Conservation (phyloP, 78 protist genomes). For the Capsaspora owczarzaki region DNA sequence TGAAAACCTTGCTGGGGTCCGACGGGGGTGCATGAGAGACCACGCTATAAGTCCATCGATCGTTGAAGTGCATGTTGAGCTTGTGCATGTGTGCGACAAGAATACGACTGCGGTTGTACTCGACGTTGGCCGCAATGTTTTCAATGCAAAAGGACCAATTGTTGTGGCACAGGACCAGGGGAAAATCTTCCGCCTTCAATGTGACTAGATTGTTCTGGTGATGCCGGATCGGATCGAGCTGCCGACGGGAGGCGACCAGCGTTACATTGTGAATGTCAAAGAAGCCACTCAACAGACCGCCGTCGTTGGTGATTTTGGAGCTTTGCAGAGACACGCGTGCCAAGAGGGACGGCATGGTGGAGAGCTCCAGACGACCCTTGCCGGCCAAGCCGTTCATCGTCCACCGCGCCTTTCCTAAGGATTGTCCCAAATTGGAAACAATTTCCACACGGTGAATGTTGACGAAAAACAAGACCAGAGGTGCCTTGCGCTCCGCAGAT, state of each 20-base stretch:
- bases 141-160: not conserved
- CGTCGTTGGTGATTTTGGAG: not conserved
- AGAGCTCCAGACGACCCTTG: not conserved
- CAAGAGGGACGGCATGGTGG: not conserved
- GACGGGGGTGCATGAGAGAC: not conserved
- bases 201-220: too few relatives aligned
- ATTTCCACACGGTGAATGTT: not conserved
- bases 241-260: not conserved
- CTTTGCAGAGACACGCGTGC: not conserved
- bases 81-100: constrained; percentile 9
- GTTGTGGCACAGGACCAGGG: constrained; percentile 11
- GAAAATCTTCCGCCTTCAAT: too few relatives aligned
- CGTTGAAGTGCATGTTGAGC: not conserved
- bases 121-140: not conserved
- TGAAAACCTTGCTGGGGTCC: too few relatives aligned
- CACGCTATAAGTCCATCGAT: not conserved
- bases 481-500: too few relatives aligned
- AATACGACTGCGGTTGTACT: constrained; percentile 1
- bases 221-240: too few relatives aligned
- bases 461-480: not conserved
- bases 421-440: not conserved
- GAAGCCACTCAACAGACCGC: constrained; percentile 9
- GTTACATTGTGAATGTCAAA: not conserved
- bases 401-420: not conserved
- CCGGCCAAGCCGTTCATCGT: not conserved